Percentiles rank a stretch among this genome's conserved stretches.
Conservation (phyloP, 495 filamentous ascomycete species). For the Trichoderma gamsii region DNA sequence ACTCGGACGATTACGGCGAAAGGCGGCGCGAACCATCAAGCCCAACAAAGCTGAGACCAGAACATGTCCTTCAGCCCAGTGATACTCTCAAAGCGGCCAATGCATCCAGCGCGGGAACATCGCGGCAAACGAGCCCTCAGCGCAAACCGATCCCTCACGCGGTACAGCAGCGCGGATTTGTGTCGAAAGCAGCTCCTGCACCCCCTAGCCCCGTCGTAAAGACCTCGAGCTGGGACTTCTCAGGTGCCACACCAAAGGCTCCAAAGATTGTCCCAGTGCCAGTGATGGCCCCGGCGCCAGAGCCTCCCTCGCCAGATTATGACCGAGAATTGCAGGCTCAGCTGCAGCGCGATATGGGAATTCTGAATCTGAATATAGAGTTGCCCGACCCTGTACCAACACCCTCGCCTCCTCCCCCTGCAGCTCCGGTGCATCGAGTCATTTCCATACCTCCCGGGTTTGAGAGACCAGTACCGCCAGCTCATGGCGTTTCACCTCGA, state of each 20-base stretch:
- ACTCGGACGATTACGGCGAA: constrained; percentile 44
- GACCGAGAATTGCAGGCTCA: constrained; percentile 54
- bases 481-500: constrained; percentile 15
- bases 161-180: neutral
- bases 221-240: constrained; percentile 22
- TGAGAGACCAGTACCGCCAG: constrained; percentile 8
- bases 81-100: constrained; percentile 38
- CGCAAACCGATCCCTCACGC: constrained; percentile 44
- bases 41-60: constrained; percentile 36
- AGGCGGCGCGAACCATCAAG: constrained; percentile 29
- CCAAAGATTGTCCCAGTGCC: neutral
- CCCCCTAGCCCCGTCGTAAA: constrained; percentile 54
- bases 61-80: constrained; percentile 26
- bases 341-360: constrained; percentile 53
- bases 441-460: constrained; percentile 4
- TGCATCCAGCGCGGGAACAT: constrained; percentile 24
- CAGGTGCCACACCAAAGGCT: constrained; percentile 38
- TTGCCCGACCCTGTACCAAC: neutral
- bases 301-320: constrained; percentile 48
- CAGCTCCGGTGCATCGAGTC: neutral
- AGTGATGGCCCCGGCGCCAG: constrained; percentile 17
- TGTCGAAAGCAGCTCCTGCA: constrained; percentile 14
- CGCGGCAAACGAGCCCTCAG: constrained; percentile 51
- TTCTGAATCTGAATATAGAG: constrained; percentile 33
- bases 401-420: neutral